Percentiles rank a stretch among this genome's conserved stretches.
Evolutionary conservation across 345 rosid species (phyloP).

Genomic region (Brassica nigra): DNA sequence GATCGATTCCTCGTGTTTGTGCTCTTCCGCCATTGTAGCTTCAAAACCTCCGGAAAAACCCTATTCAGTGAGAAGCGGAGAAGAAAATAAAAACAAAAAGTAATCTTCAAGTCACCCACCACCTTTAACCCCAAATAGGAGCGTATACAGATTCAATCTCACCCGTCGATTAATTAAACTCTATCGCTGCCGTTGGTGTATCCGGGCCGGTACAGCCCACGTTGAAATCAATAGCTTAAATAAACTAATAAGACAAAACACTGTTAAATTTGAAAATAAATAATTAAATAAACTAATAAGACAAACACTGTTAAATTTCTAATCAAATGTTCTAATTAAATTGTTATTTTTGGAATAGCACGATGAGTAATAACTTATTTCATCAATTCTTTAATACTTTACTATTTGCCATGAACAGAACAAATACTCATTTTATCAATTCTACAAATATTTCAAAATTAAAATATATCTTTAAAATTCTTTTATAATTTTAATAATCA

Average conservation of each 20-base stretch:
- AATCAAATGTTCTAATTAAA: too few species aligned
- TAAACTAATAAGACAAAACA: neutral
- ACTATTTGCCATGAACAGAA: too few species aligned
- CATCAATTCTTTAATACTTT: too few species aligned
- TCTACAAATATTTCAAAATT: too few species aligned
- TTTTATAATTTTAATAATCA: too few species aligned
- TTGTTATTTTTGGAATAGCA: too few species aligned
- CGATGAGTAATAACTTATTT: too few species aligned
- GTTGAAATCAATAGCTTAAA: neutral
- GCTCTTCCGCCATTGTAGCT: slow-evolving; percentile 38
- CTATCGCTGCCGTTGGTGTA: slow-evolving; percentile 15
- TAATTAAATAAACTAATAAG: neutral
- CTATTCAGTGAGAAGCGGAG: slow-evolving; percentile 41
- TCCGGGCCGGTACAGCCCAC: slow-evolving; percentile 4
- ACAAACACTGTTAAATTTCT: too few species aligned
- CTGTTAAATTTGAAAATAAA: too few species aligned
- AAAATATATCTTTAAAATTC: too few species aligned
- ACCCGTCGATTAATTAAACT: slow-evolving; percentile 18
- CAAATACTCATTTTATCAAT: too few species aligned
- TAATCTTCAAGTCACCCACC: neutral
- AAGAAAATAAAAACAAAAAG: neutral
- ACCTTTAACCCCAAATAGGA: slow-evolving; percentile 8
- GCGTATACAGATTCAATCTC: slow-evolving; percentile 36
- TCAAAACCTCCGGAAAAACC: slow-evolving; percentile 39
- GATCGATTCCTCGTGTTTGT: slow-evolving; percentile 42